Percentiles rank a stretch among this genome's conserved stretches.
Conservation (phyloP, 2,329 filamentous ascomycete species). For the Penicillium digitatum region DNA sequence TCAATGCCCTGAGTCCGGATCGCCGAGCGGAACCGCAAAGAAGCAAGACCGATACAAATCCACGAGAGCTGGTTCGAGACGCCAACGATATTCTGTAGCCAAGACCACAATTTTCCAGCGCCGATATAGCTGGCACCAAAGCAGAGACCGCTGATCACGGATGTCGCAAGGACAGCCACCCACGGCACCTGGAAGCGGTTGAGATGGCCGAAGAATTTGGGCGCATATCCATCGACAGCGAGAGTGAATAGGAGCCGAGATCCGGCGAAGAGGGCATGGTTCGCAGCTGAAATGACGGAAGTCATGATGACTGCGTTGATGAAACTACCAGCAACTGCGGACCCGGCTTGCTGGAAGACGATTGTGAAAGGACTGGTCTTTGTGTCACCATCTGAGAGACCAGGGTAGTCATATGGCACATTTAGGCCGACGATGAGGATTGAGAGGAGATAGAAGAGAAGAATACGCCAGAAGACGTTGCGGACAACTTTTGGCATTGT, state of each 20-base stretch:
- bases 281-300: conserved; percentile 56
- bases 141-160: conserved; percentile 54
- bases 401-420: conserved; percentile 54
- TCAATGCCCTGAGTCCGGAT: conserved; percentile 57
- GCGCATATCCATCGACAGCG: conserved; percentile 54
- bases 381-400: conserved; percentile 43
- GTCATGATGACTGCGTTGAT: conserved; percentile 62
- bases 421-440: conserved; percentile 57
- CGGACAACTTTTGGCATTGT: conserved; percentile 61
- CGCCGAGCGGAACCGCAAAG: conserved; percentile 60
- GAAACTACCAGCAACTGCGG: conserved; percentile 53
- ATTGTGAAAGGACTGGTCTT: conserved; percentile 56
- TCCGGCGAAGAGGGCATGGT: conserved; percentile 57
- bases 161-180: conserved; percentile 54
- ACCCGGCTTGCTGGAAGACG: conserved; percentile 58
- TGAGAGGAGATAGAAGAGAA: conserved; percentile 53
- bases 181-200: conserved; percentile 53
- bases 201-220: conserved; percentile 50
- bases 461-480: conserved; percentile 62
- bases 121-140: conserved; percentile 64
- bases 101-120: conserved; percentile 62
- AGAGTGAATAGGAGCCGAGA: conserved; percentile 57
- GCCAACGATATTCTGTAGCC: conserved; percentile 65
- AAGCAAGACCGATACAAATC: conserved; percentile 60
- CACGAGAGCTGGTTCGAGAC: conserved; percentile 66